Evolutionary conservation across 805 yeast genomes (phyloP).

Genomic region (Kodamaea neixiangensis): DNA sequence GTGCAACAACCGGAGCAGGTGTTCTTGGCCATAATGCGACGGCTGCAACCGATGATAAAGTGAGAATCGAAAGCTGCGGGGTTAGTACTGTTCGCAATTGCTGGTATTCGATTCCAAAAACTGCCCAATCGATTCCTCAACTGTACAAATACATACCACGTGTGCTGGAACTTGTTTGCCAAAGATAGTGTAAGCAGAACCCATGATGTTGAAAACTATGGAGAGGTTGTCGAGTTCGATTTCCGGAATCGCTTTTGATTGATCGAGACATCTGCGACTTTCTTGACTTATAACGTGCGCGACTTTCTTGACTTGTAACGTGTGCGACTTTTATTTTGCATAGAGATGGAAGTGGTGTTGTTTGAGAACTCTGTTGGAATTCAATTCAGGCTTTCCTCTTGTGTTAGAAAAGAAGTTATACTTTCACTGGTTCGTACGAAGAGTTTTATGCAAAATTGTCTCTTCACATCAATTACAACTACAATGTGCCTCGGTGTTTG

Average conservation of each 20-base stretch:
- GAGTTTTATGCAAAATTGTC: no score
- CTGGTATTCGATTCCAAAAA: background rate
- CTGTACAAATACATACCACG: conserved; percentile 32
- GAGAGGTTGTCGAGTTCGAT: background rate
- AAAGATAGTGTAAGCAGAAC: conserved; percentile 43
- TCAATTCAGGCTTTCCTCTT: no score
- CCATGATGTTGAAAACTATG: conserved; percentile 27
- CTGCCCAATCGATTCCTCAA: background rate
- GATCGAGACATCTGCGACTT: background rate
- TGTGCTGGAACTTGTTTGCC: conserved; percentile 49
- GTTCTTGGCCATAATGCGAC: conserved; percentile 41
- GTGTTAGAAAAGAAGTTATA: no score
- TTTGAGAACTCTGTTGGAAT: no score
- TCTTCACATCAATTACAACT: no score
- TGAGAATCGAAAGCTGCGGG: conserved; percentile 40
- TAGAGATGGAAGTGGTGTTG: no score
- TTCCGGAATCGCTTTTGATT: conserved; percentile 2
- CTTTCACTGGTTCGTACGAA: no score
- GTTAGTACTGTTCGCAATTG: conserved; percentile 12
- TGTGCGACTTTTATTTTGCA: background rate
- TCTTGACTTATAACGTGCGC: no score
- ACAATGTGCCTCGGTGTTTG: no score
- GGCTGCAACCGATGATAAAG: conserved; percentile 42
- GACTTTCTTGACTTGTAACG: background rate
- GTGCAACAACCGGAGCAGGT: conserved; percentile 20